These are phyloP conservation scores for Pseudogymnoascus sp. DNA, from an alignment of 2,329 filamentous ascomycete genomes.

Conservation along the genomic window DNA sequence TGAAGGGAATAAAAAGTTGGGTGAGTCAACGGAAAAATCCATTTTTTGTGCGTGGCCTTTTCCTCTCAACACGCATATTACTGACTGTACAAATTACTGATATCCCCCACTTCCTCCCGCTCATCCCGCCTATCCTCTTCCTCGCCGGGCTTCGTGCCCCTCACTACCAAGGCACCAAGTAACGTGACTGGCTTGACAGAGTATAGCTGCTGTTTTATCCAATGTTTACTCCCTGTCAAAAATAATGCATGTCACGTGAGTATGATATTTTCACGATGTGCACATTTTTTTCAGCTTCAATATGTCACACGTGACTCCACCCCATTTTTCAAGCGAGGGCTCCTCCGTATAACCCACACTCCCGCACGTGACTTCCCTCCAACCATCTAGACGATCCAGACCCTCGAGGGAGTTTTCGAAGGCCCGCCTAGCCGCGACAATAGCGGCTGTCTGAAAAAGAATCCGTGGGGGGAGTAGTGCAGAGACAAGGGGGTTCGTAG, in stretches of 20 bases:
- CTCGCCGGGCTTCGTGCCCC: not conserved
- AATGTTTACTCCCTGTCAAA: not conserved
- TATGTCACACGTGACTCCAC: not conserved
- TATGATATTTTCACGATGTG: not conserved
- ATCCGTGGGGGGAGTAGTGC: not conserved
- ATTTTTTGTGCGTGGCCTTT: constrained; percentile 7
- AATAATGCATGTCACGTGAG: not conserved
- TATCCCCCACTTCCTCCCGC: constrained; percentile 7
- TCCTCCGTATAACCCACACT: not conserved
- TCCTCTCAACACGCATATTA: not conserved
- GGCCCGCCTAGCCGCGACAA: not conserved
- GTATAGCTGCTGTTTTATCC: not conserved
- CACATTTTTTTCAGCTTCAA: not conserved
- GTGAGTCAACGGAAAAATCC: constrained; percentile 7
- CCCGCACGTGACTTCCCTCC: not conserved
- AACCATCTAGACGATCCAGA: not conserved
- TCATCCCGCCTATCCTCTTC: constrained; percentile 1
- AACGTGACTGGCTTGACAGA: constrained; percentile 4
- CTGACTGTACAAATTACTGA: constrained; percentile 3
- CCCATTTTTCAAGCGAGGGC: not conserved
- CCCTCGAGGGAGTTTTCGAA: not conserved
- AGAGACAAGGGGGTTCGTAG: not conserved
- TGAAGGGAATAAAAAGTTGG: not conserved
- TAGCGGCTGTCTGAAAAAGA: not conserved
- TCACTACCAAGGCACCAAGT: constrained; percentile 1